phyloP scores from a whole-genome alignment of 2,329 filamentous ascomycete genomes.

The Aspergillus niger region DNA sequence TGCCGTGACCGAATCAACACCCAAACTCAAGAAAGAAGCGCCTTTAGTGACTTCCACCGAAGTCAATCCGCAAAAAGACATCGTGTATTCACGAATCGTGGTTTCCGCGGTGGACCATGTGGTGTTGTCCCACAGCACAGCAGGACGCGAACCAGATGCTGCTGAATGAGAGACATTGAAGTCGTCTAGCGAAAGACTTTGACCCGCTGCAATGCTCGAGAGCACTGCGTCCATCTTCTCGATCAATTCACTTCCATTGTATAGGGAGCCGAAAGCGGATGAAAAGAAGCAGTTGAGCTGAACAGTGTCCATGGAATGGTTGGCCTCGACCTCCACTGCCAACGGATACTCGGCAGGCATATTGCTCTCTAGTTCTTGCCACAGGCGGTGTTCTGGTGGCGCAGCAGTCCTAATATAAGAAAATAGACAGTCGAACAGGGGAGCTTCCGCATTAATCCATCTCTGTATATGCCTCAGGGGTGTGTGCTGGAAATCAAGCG shows the following conservation, averaged over 20 bases:
- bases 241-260: slow-evolving; percentile 29
- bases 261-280: slow-evolving; percentile 25
- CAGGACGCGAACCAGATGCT: neutral
- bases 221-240: slow-evolving; percentile 37
- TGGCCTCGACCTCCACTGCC: slow-evolving; percentile 38
- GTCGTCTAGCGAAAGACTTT: slow-evolving; percentile 26
- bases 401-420: slow-evolving; percentile 31
- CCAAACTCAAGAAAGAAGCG: slow-evolving; percentile 36
- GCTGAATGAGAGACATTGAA: slow-evolving; percentile 23
- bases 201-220: slow-evolving; percentile 28
- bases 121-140: slow-evolving; percentile 21
- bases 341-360: slow-evolving; percentile 41
- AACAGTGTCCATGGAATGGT: slow-evolving; percentile 24
- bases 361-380: slow-evolving; percentile 35
- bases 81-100: slow-evolving; percentile 26
- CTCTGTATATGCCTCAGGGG: slow-evolving; percentile 39
- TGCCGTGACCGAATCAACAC: slow-evolving; percentile 37
- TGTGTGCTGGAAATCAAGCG: slow-evolving; percentile 40
- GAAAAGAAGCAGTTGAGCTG: slow-evolving; percentile 30
- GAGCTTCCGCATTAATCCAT: slow-evolving; percentile 34
- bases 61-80: slow-evolving; percentile 28
- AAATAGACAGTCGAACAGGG: slow-evolving; percentile 40
- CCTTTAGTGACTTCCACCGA: slow-evolving; percentile 28
- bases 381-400: slow-evolving; percentile 22
- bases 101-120: slow-evolving; percentile 27